Percentiles rank a stretch among this genome's conserved stretches.
Conservation (phyloP, 345 rosid species). For the Eutrema heterophyllum region DNA sequence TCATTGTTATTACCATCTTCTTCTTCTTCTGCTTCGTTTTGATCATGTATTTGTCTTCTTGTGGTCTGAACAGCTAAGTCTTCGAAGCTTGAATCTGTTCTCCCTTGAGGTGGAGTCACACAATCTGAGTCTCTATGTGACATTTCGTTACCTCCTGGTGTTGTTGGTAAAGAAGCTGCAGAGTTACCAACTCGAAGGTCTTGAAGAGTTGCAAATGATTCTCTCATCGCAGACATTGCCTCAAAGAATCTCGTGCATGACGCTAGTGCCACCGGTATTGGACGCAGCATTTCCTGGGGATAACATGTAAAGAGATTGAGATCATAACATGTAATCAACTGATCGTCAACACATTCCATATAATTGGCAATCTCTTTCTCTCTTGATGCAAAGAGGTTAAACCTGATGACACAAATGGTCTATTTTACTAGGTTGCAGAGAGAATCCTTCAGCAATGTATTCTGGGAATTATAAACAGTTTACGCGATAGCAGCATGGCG, state of each 20-base stretch:
- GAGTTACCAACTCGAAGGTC: conserved; percentile 72
- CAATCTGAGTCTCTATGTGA: conserved; percentile 44
- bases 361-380: neutral
- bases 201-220: conserved; percentile 89
- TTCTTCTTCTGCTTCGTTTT: conserved; percentile 40
- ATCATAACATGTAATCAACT: neutral
- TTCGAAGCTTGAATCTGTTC: conserved; percentile 56
- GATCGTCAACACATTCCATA: neutral
- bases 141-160: conserved; percentile 52
- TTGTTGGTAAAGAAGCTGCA: conserved; percentile 49
- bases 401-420: neutral
- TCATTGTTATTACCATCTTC: conserved; percentile 35
- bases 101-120: conserved; percentile 73
- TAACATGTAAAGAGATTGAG: neutral
- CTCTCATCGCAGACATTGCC: conserved; percentile 99
- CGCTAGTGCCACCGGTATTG: conserved; percentile 97
- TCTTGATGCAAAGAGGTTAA: neutral
- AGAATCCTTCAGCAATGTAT: neutral
- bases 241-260: conserved; percentile 96
- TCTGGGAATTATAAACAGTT: neutral
- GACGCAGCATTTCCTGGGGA: conserved; percentile 89
- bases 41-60: conserved; percentile 40
- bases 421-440: neutral
- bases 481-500: neutral
- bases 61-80: conserved; percentile 47